Evolutionary conservation across 139 green algal species (phyloP).

Genomic region (Zygnema cylindricum): DNA sequence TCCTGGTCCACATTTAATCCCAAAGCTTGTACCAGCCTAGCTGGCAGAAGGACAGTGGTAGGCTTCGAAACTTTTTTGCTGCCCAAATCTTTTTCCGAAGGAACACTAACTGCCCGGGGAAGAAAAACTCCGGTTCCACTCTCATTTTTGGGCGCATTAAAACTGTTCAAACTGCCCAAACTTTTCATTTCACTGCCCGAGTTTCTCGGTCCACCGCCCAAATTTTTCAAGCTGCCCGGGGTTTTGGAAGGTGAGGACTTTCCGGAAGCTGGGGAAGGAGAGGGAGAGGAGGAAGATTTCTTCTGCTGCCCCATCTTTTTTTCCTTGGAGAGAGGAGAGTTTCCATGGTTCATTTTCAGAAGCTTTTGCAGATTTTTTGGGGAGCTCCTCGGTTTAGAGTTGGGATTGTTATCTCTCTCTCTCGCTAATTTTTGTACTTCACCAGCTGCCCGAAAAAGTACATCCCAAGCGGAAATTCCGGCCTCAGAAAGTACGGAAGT

Average conservation of each 20-base stretch:
- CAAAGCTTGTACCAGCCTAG: not conserved
- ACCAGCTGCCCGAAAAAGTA: slow-evolving; percentile 2
- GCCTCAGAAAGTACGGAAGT: not conserved
- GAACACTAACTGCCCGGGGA: not conserved
- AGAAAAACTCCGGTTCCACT: slow-evolving; percentile 17
- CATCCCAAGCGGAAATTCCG: not conserved
- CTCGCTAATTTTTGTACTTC: not conserved
- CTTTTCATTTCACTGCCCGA: not conserved
- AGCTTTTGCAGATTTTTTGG: not conserved
- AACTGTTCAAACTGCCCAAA: not conserved
- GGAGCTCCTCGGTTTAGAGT: not conserved
- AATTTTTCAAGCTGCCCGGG: not conserved
- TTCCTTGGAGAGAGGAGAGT: not conserved
- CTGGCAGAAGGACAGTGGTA: not conserved
- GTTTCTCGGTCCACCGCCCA: not conserved
- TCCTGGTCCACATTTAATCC: slow-evolving; percentile 8
- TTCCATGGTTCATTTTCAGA: not conserved
- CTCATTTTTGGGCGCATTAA: not conserved
- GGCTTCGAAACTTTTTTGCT: not conserved
- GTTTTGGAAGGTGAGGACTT: not conserved
- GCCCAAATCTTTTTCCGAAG: not conserved
- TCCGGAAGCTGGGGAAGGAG: not conserved
- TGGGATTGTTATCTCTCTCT: not conserved
- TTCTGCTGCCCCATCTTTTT: not conserved
- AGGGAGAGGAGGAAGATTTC: not conserved